Evolutionary conservation across 148 eudicot species (phyloP).

Genomic region (Rhododendron mucronatum): DNA sequence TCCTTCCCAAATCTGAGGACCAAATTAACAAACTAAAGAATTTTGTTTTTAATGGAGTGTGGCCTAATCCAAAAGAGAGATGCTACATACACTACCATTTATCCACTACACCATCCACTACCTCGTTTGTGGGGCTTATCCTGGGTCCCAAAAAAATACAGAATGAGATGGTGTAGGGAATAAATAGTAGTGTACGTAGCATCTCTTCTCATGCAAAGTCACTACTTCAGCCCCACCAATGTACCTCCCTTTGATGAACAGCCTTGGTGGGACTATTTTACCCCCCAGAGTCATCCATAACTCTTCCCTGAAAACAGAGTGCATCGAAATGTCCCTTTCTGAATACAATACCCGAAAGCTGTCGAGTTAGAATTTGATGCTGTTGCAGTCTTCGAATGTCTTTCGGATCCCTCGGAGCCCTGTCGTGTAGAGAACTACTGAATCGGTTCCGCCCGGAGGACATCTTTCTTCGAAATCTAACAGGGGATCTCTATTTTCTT

Average conservation of each 20-base stretch:
- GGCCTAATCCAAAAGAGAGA: too few relatives aligned
- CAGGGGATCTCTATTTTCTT: constrained; percentile 25
- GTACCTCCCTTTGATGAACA: constrained; percentile 71
- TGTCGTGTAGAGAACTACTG: constrained; percentile 63
- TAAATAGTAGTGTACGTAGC: too few relatives aligned
- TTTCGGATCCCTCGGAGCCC: constrained; percentile 53
- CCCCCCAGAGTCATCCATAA: constrained; percentile 61
- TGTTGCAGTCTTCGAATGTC: constrained; percentile 68
- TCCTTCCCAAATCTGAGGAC: too few relatives aligned
- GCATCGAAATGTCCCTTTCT: constrained; percentile 76
- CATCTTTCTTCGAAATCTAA: constrained; percentile 53
- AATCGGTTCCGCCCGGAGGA: constrained; percentile 55
- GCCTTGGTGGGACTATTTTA: constrained; percentile 57
- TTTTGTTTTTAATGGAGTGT: too few relatives aligned
- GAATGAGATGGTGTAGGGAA: too few relatives aligned
- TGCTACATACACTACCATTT: too few relatives aligned
- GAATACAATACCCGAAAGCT: constrained; percentile 48
- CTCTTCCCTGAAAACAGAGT: constrained; percentile 67
- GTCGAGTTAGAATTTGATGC: constrained; percentile 53
- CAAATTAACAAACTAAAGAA: too few relatives aligned
- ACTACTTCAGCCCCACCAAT: constrained; percentile 80
- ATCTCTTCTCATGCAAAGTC: constrained; percentile 62
- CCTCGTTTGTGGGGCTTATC: too few relatives aligned
- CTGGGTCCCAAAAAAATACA: too few relatives aligned
- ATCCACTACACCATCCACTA: too few relatives aligned